phyloP scores from a whole-genome alignment of 176 grass and related monocot species.

The Oryza officinalis region DNA sequence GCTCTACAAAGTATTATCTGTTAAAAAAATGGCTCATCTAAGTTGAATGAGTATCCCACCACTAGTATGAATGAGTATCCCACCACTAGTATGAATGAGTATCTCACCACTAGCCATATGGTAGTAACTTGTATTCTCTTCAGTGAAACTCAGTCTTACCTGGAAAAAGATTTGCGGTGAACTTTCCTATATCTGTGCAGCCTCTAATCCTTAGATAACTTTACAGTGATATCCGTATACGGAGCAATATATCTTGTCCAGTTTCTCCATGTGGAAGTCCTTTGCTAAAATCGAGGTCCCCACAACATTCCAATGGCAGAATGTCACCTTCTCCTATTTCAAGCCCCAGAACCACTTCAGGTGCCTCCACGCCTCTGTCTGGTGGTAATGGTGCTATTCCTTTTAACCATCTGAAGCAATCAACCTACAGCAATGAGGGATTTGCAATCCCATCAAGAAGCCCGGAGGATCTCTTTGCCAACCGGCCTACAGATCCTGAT shows the following conservation, averaged over 20 bases:
- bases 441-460: slow-evolving; percentile 48
- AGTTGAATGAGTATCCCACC: slow-evolving; percentile 21
- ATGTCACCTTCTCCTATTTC: slow-evolving; percentile 96
- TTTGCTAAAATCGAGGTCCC: slow-evolving; percentile 79
- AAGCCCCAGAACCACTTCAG: slow-evolving; percentile 92
- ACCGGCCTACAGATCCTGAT: slow-evolving; percentile 23
- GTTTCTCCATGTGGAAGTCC: slow-evolving; percentile 98
- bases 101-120: background rate
- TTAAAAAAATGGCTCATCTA: slow-evolving; percentile 5
- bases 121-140: background rate
- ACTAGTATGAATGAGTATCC: background rate
- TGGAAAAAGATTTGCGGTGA: background rate
- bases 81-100: background rate
- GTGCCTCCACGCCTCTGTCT: slow-evolving; percentile 83
- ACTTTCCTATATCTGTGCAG: background rate
- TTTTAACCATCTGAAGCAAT: slow-evolving; percentile 74
- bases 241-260: slow-evolving; percentile 95
- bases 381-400: slow-evolving; percentile 76
- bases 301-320: slow-evolving; percentile 70
- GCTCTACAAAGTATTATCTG: background rate
- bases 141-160: background rate
- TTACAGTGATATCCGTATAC: slow-evolving; percentile 73
- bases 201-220: slow-evolving; percentile 32
- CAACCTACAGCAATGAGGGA: slow-evolving; percentile 66
- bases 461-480: slow-evolving; percentile 40